Evolutionary conservation across 208 protist genomes (phyloP), one percentile per base, ranked within the genome.

Genomic region (Acanthamoeba quina): DNA sequence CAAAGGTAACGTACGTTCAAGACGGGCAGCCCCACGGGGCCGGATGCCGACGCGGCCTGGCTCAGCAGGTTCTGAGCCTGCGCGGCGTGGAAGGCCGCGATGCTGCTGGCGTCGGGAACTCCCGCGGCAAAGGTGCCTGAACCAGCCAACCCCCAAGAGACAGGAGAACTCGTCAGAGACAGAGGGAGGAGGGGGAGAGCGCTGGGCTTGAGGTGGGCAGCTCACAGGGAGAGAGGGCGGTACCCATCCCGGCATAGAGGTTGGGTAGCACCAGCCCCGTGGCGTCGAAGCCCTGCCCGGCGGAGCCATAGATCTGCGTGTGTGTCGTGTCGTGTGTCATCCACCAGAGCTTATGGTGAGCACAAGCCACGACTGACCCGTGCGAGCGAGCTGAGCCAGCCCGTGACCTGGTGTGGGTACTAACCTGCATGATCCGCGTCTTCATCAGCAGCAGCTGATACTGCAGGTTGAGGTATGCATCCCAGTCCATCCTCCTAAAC

Each of bases 401-500:
- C 37, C 37, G 37, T 37, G 37, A 37, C 37, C 37, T 9, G 26
- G n/a, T 13, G 44, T 19, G 72, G 47, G 66, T 9, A 90, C 58
- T 0, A 2, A 90, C 58, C 56, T 90, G 54, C 54, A 90, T 66
- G 56, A 90, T 70, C 13, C 83, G 83, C 10, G 49, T 66, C 83
- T 90, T 90, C 24, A 37, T 47, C 54, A 90, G 56, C 83, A 90
- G 83, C 2, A 70, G 83, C 62, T 90, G 83, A 31, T 90, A 90
- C 83, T 90, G 83, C 83, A 90, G 26, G 37, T 72, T 72, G 60
- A 90, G 60, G 62, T 90, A 90, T 9, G 54, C 58, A n/a, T 90
- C 83, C 83, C 83, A 90, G 54, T 90, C 37, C 83, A 90, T 90
- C 56, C 58, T 76, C 10, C 64, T n/a, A 11, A 34, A 34, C 9